A percentile compares a stretch with the other conserved stretches of the same genome.
Conservation (phyloP, 768 basidiomycete genomes). For the Mycena crocata region DNA sequence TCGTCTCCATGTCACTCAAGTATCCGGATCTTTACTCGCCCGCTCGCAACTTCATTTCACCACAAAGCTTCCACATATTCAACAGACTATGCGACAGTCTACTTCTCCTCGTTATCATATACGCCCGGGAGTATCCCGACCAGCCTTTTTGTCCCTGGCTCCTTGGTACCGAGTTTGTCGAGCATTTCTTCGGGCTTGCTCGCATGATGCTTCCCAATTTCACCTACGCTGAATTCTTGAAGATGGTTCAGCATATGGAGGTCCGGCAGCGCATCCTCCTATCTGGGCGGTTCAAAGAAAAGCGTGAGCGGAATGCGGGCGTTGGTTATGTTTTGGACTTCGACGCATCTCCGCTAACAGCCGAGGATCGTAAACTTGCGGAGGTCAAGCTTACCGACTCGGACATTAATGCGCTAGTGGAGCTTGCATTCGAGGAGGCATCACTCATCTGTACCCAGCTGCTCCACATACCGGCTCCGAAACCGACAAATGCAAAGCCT, state of each 20-base stretch:
- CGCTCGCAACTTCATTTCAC: constrained; percentile 36
- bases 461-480: constrained; percentile 24
- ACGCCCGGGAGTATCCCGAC: constrained; percentile 31
- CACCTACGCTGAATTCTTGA: constrained; percentile 39
- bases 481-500: not conserved
- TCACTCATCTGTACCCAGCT: constrained; percentile 29
- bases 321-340: constrained; percentile 36
- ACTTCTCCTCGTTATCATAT: constrained; percentile 33
- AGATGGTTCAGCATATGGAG: constrained; percentile 41
- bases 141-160: constrained; percentile 40
- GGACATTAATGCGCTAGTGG: constrained; percentile 20
- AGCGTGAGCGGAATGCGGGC: constrained; percentile 23
- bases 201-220: constrained; percentile 41
- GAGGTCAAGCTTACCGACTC: not conserved
- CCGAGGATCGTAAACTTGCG: constrained; percentile 2
- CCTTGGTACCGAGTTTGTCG: constrained; percentile 39
- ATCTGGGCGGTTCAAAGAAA: constrained; percentile 29
- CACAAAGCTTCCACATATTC: constrained; percentile 41
- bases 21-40: constrained; percentile 38
- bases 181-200: constrained; percentile 43
- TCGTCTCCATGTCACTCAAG: constrained; percentile 15
- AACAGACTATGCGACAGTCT: constrained; percentile 41
- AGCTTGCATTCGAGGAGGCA: constrained; percentile 25
- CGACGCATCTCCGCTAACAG: constrained; percentile 23
- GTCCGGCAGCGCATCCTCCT: constrained; percentile 40